Percentiles rank a stretch among this genome's conserved stretches.
phyloP scores from a whole-genome alignment of 768 basidiomycete species.

The Tulasnella sp. region DNA sequence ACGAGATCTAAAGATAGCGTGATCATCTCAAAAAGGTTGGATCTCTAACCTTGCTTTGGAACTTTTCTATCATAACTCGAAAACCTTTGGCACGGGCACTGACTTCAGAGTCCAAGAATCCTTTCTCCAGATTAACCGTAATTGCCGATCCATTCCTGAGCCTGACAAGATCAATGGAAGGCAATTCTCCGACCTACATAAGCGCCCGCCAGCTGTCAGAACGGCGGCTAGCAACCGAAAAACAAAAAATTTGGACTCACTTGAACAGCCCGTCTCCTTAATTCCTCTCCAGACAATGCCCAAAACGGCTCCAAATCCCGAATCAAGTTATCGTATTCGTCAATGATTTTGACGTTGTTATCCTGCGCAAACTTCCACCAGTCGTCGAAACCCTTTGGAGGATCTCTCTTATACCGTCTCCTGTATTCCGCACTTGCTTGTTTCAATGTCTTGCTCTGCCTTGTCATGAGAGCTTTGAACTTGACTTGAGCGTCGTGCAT shows the following conservation, averaged over 20 bases:
- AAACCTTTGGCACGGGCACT: conserved; percentile 72
- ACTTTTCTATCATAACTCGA: conserved; percentile 57
- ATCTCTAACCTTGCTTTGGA: conserved; percentile 40
- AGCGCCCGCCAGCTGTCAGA: conserved; percentile 3
- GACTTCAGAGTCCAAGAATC: conserved; percentile 51
- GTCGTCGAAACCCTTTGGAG: conserved; percentile 80
- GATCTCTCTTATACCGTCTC: conserved; percentile 58
- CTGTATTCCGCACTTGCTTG: conserved; percentile 75
- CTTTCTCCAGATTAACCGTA: conserved; percentile 46
- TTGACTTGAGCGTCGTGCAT: conserved; percentile 72
- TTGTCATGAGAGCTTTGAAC: conserved; percentile 49
- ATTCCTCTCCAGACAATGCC: conserved; percentile 54
- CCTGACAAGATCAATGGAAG: conserved; percentile 80
- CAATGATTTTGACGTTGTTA: conserved; percentile 16
- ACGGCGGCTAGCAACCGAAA: not conserved
- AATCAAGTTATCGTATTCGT: conserved; percentile 54
- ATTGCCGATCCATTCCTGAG: conserved; percentile 48
- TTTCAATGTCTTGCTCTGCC: conserved; percentile 67
- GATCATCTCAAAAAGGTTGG: too few relatives aligned
- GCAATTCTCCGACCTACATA: conserved; percentile 55
- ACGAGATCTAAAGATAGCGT: conserved; percentile 17
- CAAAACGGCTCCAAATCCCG: conserved; percentile 80
- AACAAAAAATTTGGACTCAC: conserved; percentile 34
- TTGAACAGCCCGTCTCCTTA: conserved; percentile 48
- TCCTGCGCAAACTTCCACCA: conserved; percentile 48